These are phyloP conservation scores for Microdochium paspali DNA, from an alignment of 2,329 filamentous ascomycete species.

Conservation along the genomic window DNA sequence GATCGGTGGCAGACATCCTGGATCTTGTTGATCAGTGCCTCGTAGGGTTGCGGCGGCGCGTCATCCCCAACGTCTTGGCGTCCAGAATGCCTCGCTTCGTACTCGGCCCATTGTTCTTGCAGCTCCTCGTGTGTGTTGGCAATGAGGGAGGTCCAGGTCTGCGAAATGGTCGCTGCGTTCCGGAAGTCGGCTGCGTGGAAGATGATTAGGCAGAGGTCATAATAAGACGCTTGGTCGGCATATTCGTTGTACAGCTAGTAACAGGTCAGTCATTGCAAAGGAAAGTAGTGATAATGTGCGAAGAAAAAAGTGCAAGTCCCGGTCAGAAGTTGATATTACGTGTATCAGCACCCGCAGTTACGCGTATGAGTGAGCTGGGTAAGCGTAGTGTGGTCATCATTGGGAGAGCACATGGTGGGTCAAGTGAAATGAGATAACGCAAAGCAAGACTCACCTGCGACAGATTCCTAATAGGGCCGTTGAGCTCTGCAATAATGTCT, in stretches of 20 bases:
- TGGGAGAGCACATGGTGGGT: not conserved
- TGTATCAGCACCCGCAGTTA: not conserved
- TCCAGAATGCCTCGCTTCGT: slow-evolving; percentile 30
- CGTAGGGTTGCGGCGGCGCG: slow-evolving; percentile 52
- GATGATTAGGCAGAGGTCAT: slow-evolving; percentile 86
- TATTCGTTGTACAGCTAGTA: slow-evolving; percentile 85
- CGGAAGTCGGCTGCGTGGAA: slow-evolving; percentile 89
- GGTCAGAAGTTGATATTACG: slow-evolving; percentile 6
- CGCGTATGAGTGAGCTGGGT: slow-evolving; percentile 1
- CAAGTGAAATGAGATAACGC: not conserved
- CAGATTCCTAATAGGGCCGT: slow-evolving; percentile 69
- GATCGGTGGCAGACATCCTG: slow-evolving; percentile 57
- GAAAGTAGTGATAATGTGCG: too few relatives aligned
- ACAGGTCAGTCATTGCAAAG: too few relatives aligned
- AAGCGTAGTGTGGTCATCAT: not conserved
- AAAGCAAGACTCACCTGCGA: slow-evolving; percentile 53
- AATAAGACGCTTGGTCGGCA: slow-evolving; percentile 84
- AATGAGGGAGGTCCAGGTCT: slow-evolving; percentile 79
- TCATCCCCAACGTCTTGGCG: slow-evolving; percentile 21
- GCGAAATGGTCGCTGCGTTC: slow-evolving; percentile 71
- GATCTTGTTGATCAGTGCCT: slow-evolving; percentile 55
- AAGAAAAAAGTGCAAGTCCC: not conserved
- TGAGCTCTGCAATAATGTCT: slow-evolving; percentile 55
- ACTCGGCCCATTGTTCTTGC: slow-evolving; percentile 27
- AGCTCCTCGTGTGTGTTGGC: slow-evolving; percentile 56